phyloP scores from a whole-genome alignment of 1,139 yeast genomes.

The Saccharomyces hybrid region DNA sequence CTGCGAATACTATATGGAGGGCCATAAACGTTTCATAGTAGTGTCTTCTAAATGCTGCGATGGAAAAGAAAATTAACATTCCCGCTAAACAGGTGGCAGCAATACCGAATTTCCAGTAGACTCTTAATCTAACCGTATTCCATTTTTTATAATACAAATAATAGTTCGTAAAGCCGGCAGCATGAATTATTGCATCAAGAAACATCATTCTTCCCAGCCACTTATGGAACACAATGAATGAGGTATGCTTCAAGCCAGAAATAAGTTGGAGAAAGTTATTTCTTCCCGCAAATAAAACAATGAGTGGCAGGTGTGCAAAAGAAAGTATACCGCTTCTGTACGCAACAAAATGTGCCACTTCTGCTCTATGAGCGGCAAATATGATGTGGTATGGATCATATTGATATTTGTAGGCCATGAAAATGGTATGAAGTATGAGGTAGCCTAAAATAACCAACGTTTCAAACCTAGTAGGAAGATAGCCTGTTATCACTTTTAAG shows the following conservation, averaged over 20 bases:
- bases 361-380: constrained; percentile 37
- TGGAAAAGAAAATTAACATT: constrained; percentile 35
- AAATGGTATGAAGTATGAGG: constrained; percentile 39
- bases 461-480: constrained; percentile 49
- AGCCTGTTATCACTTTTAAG: constrained; percentile 11
- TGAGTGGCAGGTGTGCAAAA: constrained; percentile 42
- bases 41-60: constrained; percentile 43
- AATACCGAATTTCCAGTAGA: constrained; percentile 43
- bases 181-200: constrained; percentile 40
- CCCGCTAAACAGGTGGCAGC: constrained; percentile 37
- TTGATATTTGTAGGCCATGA: constrained; percentile 35
- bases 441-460: constrained; percentile 43
- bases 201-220: constrained; percentile 50
- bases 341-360: constrained; percentile 32
- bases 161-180: constrained; percentile 38
- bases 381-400: constrained; percentile 38
- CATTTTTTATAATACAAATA: constrained; percentile 13
- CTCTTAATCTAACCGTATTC: constrained; percentile 7
- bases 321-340: constrained; percentile 53
- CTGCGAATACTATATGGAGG: constrained; percentile 53
- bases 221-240: constrained; percentile 56
- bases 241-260: constrained; percentile 57
- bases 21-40: constrained; percentile 59
- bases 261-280: constrained; percentile 56
- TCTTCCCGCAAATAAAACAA: constrained; percentile 52